Evolutionary conservation across 805 yeast genomes (phyloP).

Genomic region (Sugiyamaella mastotermitis): DNA sequence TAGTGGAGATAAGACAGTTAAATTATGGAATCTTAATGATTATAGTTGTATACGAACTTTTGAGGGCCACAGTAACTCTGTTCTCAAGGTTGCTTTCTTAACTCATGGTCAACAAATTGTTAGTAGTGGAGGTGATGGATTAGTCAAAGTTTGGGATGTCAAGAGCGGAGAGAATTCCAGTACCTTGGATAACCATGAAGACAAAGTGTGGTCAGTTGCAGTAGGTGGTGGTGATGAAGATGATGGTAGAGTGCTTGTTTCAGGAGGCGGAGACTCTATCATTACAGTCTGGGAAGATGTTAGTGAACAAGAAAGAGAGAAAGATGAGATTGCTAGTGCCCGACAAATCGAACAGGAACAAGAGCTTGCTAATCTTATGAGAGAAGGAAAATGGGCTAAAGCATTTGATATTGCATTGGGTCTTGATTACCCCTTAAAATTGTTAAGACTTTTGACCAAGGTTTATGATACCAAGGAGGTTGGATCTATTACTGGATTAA

Average conservation of each 20-base stretch:
- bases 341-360: slow-evolving; percentile 83
- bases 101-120: slow-evolving; percentile 59
- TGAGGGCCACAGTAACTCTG: slow-evolving; percentile 92
- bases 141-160: slow-evolving; percentile 84
- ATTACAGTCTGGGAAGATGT: slow-evolving; percentile 85
- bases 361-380: slow-evolving; percentile 67
- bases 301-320: slow-evolving; percentile 62
- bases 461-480: slow-evolving; percentile 40
- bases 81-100: slow-evolving; percentile 72
- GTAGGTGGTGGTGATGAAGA: slow-evolving; percentile 42
- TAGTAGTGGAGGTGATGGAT: slow-evolving; percentile 88
- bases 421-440: slow-evolving; percentile 83
- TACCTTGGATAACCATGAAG: slow-evolving; percentile 86
- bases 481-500: slow-evolving; percentile 46
- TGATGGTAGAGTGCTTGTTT: slow-evolving; percentile 61
- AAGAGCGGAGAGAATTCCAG: slow-evolving; percentile 69
- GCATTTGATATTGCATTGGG: slow-evolving; percentile 84
- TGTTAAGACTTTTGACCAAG: slow-evolving; percentile 68
- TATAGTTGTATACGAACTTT: slow-evolving; percentile 72
- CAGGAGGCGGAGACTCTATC: slow-evolving; percentile 95
- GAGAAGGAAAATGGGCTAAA: slow-evolving; percentile 72
- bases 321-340: slow-evolving; percentile 46
- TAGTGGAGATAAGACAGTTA: slow-evolving; percentile 89
- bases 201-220: slow-evolving; percentile 89
- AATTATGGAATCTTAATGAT: slow-evolving; percentile 81